These are phyloP conservation scores for Serendipita indica DNA, from an alignment of 768 basidiomycete genomes.

Conservation along the genomic window DNA sequence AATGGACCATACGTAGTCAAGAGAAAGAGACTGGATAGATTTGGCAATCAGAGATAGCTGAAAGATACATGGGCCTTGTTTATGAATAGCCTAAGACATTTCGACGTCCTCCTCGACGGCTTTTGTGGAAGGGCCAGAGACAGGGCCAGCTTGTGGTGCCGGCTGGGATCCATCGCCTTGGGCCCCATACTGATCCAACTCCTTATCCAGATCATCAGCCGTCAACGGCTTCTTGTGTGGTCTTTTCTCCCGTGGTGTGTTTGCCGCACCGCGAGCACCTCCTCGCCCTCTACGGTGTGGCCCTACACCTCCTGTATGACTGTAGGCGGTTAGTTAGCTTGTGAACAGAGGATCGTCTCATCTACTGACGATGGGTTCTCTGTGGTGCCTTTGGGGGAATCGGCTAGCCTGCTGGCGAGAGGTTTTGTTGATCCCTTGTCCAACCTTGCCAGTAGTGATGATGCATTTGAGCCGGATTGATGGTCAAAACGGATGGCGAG, in stretches of 20 bases:
- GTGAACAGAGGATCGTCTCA: background rate
- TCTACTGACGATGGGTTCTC: background rate
- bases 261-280: background rate
- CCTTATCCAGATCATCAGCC: constrained; percentile 72
- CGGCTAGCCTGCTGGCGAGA: background rate
- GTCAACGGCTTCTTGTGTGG: constrained; percentile 44
- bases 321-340: background rate
- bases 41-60: background rate
- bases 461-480: background rate
- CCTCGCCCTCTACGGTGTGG: constrained; percentile 3
- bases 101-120: constrained; percentile 84
- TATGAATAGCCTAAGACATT: constrained; percentile 14
- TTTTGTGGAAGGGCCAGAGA: constrained; percentile 32
- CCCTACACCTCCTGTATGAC: background rate
- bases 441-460: background rate
- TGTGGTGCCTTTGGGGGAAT: background rate
- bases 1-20: background rate
- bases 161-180: background rate
- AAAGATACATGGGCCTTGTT: background rate
- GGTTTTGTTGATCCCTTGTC: background rate
- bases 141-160: constrained; percentile 4
- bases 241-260: background rate
- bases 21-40: background rate
- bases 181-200: constrained; percentile 41
- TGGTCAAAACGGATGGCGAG: constrained; percentile 1